Percentiles rank a stretch among this genome's conserved stretches.
These are phyloP conservation scores for Sanghuangporus weigelae DNA, from an alignment of 1,284 basidiomycete species.

Conservation along the genomic window DNA sequence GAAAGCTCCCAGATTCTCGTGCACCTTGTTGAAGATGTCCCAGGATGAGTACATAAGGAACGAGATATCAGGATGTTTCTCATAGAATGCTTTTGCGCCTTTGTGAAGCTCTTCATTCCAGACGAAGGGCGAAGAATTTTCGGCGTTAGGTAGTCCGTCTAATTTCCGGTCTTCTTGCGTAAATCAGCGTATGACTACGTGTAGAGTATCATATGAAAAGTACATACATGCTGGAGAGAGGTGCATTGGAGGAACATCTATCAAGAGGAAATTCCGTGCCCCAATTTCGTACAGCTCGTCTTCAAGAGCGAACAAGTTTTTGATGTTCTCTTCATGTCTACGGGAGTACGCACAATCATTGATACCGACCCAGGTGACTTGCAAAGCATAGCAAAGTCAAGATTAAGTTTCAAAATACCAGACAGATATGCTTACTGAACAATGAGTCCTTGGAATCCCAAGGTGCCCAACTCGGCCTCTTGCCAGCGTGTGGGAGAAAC, in stretches of 20 bases:
- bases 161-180: neutral
- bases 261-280: slow-evolving; percentile 58
- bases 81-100: slow-evolving; percentile 32
- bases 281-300: slow-evolving; percentile 41
- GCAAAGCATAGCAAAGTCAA: neutral
- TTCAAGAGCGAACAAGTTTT: slow-evolving; percentile 38
- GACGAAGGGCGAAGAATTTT: slow-evolving; percentile 21
- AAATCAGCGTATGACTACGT: neutral
- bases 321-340: slow-evolving; percentile 22
- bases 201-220: neutral
- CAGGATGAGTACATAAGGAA: slow-evolving; percentile 46
- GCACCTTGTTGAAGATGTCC: slow-evolving; percentile 38
- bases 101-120: slow-evolving; percentile 43
- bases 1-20: slow-evolving; percentile 39
- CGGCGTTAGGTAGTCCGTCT: neutral
- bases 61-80: slow-evolving; percentile 38
- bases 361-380: slow-evolving; percentile 64
- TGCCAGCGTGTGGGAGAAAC: slow-evolving; percentile 35
- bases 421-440: slow-evolving; percentile 37
- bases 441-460: slow-evolving; percentile 40
- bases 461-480: slow-evolving; percentile 34
- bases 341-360: slow-evolving; percentile 50
- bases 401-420: neutral
- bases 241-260: slow-evolving; percentile 58
- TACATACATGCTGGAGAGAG: slow-evolving; percentile 39